Percentiles rank a stretch among this genome's conserved stretches.
phyloP scores from a whole-genome alignment of 2,329 filamentous ascomycete genomes.

The Sphaerulina musiva region DNA sequence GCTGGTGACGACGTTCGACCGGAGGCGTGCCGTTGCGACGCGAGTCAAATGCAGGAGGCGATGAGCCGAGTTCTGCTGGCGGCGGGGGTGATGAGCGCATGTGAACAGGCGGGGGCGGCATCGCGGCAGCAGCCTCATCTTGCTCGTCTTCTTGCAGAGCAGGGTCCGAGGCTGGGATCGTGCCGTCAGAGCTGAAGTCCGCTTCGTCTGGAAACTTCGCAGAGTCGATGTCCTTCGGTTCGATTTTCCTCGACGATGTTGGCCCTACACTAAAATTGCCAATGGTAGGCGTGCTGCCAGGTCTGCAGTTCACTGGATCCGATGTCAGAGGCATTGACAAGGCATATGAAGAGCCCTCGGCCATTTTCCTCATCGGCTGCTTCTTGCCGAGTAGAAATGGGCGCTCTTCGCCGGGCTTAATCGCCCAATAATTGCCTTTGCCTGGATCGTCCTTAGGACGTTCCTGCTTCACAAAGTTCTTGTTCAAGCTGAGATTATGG shows the following conservation, averaged over 20 bases:
- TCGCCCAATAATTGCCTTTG: slow-evolving; percentile 96
- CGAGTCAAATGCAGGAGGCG: slow-evolving; percentile 74
- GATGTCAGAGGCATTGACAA: slow-evolving; percentile 23
- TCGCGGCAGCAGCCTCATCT: slow-evolving; percentile 33
- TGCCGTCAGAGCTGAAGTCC: slow-evolving; percentile 48
- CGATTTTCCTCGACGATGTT: slow-evolving; percentile 27
- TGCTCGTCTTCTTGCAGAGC: slow-evolving; percentile 44
- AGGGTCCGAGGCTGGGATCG: slow-evolving; percentile 47
- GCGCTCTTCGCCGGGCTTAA: slow-evolving; percentile 80
- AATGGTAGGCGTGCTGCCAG: slow-evolving; percentile 37
- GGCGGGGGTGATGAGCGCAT: slow-evolving; percentile 61
- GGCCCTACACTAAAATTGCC: slow-evolving; percentile 34
- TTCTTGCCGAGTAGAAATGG: slow-evolving; percentile 83
- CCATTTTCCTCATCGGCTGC: slow-evolving; percentile 49
- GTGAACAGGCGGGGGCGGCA: slow-evolving; percentile 39
- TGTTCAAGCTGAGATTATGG: slow-evolving; percentile 94
- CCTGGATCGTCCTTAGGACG: slow-evolving; percentile 94
- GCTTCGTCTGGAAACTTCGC: slow-evolving; percentile 47
- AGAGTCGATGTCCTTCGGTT: slow-evolving; percentile 43
- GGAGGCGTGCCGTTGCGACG: slow-evolving; percentile 68
- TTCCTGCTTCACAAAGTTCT: slow-evolving; percentile 92
- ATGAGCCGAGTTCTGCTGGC: slow-evolving; percentile 70
- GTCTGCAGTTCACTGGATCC: slow-evolving; percentile 30
- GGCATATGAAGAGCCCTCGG: slow-evolving; percentile 44
- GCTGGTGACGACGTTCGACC: slow-evolving; percentile 54